A percentile compares a stretch with the other conserved stretches of the same genome.
These are phyloP conservation scores for Ceratobasidium sp. DNA, from an alignment of 1,284 basidiomycete genomes.

Conservation along the genomic window DNA sequence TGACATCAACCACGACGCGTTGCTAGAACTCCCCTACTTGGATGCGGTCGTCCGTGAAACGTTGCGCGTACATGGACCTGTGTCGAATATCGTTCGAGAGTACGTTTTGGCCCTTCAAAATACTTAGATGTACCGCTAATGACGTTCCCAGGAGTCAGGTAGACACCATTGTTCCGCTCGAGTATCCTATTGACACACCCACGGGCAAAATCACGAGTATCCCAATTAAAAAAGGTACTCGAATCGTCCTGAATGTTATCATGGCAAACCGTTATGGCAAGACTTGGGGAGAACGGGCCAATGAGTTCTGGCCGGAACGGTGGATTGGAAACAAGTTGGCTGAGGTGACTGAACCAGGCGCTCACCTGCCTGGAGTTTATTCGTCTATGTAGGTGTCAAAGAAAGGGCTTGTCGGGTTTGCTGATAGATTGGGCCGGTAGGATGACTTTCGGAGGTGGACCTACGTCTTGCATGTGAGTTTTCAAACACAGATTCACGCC, in stretches of 20 bases:
- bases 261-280: constrained; percentile 52
- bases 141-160: constrained; percentile 11
- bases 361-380: constrained; percentile 36
- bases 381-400: constrained; percentile 19
- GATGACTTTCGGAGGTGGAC: constrained; percentile 40
- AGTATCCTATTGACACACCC: constrained; percentile 33
- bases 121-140: not conserved
- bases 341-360: constrained; percentile 17
- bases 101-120: not conserved
- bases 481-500: not conserved
- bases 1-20: constrained; percentile 56
- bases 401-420: no score
- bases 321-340: constrained; percentile 27
- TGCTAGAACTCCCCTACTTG: constrained; percentile 60
- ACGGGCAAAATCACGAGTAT: constrained; percentile 25
- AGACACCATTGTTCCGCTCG: constrained; percentile 21
- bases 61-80: constrained; percentile 68
- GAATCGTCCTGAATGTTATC: constrained; percentile 49
- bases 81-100: constrained; percentile 73
- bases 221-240: constrained; percentile 50
- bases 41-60: constrained; percentile 65
- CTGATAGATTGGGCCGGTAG: not conserved
- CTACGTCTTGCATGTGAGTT: constrained; percentile 32
- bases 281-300: constrained; percentile 24
- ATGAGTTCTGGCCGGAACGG: constrained; percentile 24